Evolutionary conservation across 1,284 basidiomycete genomes (phyloP), one percentile per base, ranked within the genome.

Genomic region (Tranzscheliella williamsii): DNA sequence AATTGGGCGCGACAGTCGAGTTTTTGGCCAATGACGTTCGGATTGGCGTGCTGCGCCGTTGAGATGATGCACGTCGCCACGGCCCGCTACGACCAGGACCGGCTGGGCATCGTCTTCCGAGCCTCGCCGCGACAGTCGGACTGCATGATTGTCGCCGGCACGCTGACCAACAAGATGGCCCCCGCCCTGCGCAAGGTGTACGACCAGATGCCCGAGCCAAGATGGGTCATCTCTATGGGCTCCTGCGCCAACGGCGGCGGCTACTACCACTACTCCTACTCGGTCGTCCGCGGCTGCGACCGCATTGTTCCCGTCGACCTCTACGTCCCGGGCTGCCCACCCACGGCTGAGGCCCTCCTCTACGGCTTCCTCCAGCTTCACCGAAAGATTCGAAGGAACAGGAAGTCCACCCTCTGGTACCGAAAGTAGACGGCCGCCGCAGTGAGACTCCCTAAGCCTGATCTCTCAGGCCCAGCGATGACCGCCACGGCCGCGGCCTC

Each of bases 11-110:
- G 94, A 51, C 93, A 97, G 81, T 88, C 94, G 48, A 95, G 91
- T 24, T 94, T 97, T 86, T 99, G 95, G 95, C 95, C 95, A 33
- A 95, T 98, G 92, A 97, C 93, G 37, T 96, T 91, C 57, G 91
- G 91, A 80, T 85, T 99, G 45, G 94, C 95, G 4, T 98, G 94
- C 81, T 99, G 94, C 79, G 95, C 94, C 46, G 93, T 99, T 34
- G 94, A 99, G 82, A 80, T 80, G 79, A 80, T 80, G 80, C 92
- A 95, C 81, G 91, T 95, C 89, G 95, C 95, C 43, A 93, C 94
- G 32, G 91, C 95, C 13, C 86, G 95, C 57, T 99, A 98, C 80
- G 95, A 99, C 80, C 95, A 98, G 80, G 95, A 99, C 80, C 86
- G 95, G 70, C 83, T 99, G 32, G 95, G 95, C 73, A 87, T 98